These are phyloP conservation scores for Rubus idaeus DNA, from an alignment of 306 rosid genomes.

Conservation along the genomic window DNA sequence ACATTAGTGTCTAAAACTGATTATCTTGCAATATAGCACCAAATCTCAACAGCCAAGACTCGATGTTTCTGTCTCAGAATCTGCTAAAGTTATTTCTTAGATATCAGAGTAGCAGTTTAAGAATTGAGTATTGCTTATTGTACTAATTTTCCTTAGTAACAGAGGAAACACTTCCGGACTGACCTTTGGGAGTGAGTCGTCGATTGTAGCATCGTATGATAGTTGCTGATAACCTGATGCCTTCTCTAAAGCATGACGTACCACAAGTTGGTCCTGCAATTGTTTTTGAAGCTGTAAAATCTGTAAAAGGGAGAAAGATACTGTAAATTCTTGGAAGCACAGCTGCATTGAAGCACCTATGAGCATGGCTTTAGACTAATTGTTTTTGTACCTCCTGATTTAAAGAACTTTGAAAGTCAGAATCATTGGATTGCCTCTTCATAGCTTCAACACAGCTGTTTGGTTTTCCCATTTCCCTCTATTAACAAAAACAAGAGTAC, in stretches of 20 bases:
- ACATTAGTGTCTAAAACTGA: neutral
- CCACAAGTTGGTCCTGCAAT: constrained; percentile 63
- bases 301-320: constrained; percentile 42
- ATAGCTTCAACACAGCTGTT: constrained; percentile 48
- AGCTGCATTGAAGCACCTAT: neutral
- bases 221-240: constrained; percentile 55
- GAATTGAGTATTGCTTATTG: neutral
- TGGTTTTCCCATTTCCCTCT: constrained; percentile 40
- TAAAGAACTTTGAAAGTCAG: constrained; percentile 62
- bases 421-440: constrained; percentile 42
- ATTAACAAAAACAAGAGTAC: constrained; percentile 20
- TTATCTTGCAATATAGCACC: neutral
- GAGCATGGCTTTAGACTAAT: neutral
- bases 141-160: too few relatives aligned
- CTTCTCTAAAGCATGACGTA: constrained; percentile 62
- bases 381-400: constrained; percentile 57
- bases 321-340: constrained; percentile 13
- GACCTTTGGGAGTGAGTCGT: constrained; percentile 72
- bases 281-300: constrained; percentile 71
- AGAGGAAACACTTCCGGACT: neutral
- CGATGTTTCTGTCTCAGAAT: neutral
- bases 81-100: too few relatives aligned
- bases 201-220: constrained; percentile 42
- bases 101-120: neutral
- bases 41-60: neutral